Conservation (phyloP, 371 early-diverging fungal genomes). For the Mortierella sp. region DNA sequence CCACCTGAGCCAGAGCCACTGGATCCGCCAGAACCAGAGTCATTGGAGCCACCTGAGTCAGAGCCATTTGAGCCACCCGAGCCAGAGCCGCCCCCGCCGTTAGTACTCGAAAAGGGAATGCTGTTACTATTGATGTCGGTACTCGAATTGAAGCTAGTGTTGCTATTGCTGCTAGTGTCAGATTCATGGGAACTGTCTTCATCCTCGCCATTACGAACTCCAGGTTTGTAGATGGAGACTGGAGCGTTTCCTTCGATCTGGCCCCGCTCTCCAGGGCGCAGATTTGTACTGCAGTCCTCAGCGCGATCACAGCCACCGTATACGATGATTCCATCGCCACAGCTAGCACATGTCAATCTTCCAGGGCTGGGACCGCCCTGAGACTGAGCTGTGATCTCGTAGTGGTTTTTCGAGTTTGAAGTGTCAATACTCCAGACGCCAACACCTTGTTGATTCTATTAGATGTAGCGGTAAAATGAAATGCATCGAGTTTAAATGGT, state of each 20-base stretch:
- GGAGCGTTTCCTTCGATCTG: conserved; percentile 23
- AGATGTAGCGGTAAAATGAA: neutral
- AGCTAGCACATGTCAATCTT: conserved; percentile 43
- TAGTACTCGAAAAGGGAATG: too few species aligned
- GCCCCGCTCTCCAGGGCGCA: conserved; percentile 27
- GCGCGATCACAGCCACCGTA: conserved; percentile 45
- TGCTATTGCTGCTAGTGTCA: conserved; percentile 10
- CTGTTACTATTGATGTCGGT: too few species aligned
- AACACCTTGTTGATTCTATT: conserved; percentile 34
- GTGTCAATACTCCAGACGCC: conserved; percentile 46
- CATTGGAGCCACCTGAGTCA: neutral
- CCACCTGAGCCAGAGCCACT: conserved; percentile 5
- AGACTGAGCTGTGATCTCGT: conserved; percentile 23
- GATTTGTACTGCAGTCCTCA: conserved; percentile 41
- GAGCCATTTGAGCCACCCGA: conserved; percentile 9
- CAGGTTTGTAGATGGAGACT: conserved; percentile 34
- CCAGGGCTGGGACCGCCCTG: conserved; percentile 35
- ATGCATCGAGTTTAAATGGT: neutral
- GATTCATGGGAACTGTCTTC: conserved; percentile 8
- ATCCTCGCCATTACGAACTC: conserved; percentile 15
- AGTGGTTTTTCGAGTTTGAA: conserved; percentile 11
- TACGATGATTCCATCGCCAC: conserved; percentile 39
- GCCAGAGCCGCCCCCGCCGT: conserved; percentile 13
- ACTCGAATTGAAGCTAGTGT: conserved; percentile 19
- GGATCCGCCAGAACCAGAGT: conserved; percentile 1